phyloP scores from a whole-genome alignment of 2,329 filamentous ascomycete genomes.

The Fusarium metavorans region DNA sequence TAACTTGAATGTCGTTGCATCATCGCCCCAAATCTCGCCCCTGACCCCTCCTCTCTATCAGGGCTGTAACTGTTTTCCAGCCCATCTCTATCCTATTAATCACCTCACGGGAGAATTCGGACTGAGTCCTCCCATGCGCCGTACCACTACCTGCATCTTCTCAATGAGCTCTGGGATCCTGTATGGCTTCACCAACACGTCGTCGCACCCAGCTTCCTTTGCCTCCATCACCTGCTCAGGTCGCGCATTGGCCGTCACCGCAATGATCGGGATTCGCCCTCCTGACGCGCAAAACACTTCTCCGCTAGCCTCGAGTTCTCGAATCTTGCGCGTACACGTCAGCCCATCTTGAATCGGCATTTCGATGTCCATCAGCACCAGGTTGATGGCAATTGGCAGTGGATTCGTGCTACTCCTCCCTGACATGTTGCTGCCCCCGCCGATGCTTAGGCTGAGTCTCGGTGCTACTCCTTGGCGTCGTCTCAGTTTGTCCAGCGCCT shows the following conservation, averaged over 20 bases:
- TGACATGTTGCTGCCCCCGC: conserved; percentile 7
- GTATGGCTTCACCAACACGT: conserved; percentile 80
- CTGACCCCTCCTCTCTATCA: not conserved
- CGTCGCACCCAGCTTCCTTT: conserved; percentile 67
- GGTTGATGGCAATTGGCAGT: conserved; percentile 58
- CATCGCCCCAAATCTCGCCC: not conserved
- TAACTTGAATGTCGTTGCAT: not conserved
- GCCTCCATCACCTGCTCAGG: conserved; percentile 69
- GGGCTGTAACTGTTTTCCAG: conserved; percentile 35
- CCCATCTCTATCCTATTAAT: conserved; percentile 11
- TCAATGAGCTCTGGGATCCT: conserved; percentile 70
- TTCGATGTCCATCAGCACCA: conserved; percentile 82
- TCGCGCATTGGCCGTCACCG: conserved; percentile 76
- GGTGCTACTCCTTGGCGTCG: conserved; percentile 36
- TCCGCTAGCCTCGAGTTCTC: conserved; percentile 68
- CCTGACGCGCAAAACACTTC: conserved; percentile 59
- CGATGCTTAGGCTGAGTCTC: conserved; percentile 21
- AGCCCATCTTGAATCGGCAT: conserved; percentile 82
- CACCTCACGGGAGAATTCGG: conserved; percentile 45
- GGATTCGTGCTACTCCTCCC: conserved; percentile 28
- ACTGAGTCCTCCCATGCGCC: conserved; percentile 46
- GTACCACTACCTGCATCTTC: conserved; percentile 67
- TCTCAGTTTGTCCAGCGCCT: conserved; percentile 64
- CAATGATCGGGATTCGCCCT: conserved; percentile 71
- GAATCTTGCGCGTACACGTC: conserved; percentile 73